Percentiles rank a stretch among this genome's conserved stretches.
Evolutionary conservation across 73 alveolate species (phyloP).

Genomic region (Diophrys appendiculata): DNA sequence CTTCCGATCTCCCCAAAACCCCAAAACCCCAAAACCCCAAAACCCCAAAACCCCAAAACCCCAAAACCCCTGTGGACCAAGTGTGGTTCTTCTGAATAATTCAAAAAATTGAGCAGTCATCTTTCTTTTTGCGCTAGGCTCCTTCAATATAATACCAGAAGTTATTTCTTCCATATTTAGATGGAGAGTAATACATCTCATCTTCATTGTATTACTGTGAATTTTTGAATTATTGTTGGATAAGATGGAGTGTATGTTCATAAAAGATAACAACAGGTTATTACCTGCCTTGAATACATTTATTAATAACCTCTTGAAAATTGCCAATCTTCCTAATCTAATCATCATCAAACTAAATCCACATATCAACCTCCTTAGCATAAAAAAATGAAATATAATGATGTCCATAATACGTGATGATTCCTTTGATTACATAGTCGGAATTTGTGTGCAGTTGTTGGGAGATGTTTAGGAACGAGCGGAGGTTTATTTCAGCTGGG

Average conservation of each 20-base stretch:
- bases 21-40: too few relatives aligned
- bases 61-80: too few relatives aligned
- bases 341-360: slow-evolving; percentile 61
- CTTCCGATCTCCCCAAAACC: too few relatives aligned
- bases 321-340: slow-evolving; percentile 45
- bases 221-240: too few relatives aligned
- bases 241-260: slow-evolving; percentile 52
- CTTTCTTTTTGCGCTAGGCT: background rate
- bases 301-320: slow-evolving; percentile 44
- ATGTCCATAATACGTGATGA: slow-evolving; percentile 57
- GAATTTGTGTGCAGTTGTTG: background rate
- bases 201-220: too few relatives aligned
- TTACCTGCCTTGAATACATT: slow-evolving; percentile 47
- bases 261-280: slow-evolving; percentile 58
- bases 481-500: slow-evolving; percentile 39
- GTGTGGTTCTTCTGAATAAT: too few relatives aligned
- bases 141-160: background rate
- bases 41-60: too few relatives aligned
- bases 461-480: slow-evolving; percentile 39
- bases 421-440: slow-evolving; percentile 25
- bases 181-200: background rate
- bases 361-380: slow-evolving; percentile 45
- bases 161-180: background rate
- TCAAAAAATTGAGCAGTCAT: background rate
- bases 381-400: slow-evolving; percentile 66